Base-by-base conservation (phyloP, 306 rosid genomes). In the Mimosa bimucronata region DNA sequence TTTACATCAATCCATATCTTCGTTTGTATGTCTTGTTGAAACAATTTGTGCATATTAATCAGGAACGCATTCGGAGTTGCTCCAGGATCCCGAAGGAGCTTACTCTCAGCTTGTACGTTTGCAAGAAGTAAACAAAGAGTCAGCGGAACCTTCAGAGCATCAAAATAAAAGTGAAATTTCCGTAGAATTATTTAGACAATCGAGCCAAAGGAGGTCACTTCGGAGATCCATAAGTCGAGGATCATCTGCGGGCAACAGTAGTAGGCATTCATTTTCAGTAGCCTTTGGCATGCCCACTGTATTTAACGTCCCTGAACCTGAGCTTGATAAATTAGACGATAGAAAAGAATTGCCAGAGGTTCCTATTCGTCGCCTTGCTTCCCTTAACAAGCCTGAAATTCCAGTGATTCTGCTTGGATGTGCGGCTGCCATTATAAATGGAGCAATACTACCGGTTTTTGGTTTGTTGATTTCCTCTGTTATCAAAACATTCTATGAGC, bases 311-410 rank as follows among this genome's bases (percentile, higher is more conserved):
- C 86, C 77, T 72, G 87, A 86, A 64, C 81, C 58, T 70, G 65
- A 85, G 26, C 18, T 29, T 30, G 71, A 41, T 41, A 81, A 77
- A 7, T 62, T 77, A 80, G 83, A 83, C 57, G 79, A 41, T 21
- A 25, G 52, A 30, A 60, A 85, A 68, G 16, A 80, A 58, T 44
- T 71, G 58, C 89, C 82, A 50, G 30, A 71, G 10, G 88, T 90
- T 65, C 71, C 93, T 23, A 58, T 92, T 5, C 19, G 64, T 38
- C 92, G 92, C 83, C 91, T 92, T 40, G 94, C 92, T 64, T 83
- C 86, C 79, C 92, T 90, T 6, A 92, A 92, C 86, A 92, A 90
- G 81, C 94, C 92, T 7, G 97, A 92, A 91, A 87, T 90, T 77
- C 97, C 91, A 19, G 88, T 79, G 66, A 84, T 92, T 61, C 57